phyloP scores from a whole-genome alignment of 2,329 filamentous ascomycete genomes.

The Fusarium sp. region DNA sequence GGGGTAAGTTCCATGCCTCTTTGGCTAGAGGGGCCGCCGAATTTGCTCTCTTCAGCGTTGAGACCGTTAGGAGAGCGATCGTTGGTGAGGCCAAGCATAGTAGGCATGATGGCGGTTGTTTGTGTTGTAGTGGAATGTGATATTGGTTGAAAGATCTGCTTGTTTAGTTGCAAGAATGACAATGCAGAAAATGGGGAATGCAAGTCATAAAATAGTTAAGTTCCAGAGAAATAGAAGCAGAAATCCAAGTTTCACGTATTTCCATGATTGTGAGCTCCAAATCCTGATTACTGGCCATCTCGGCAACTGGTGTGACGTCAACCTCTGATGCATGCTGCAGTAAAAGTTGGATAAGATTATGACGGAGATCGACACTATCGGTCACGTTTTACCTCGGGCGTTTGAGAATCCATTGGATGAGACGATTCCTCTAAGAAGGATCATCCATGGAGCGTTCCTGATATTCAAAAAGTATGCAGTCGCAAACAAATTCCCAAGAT shows the following conservation, averaged over 20 bases:
- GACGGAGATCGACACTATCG: constrained; percentile 40
- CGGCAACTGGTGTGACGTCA: constrained; percentile 43
- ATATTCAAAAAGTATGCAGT: neutral
- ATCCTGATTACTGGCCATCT: constrained; percentile 45
- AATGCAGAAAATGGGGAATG: constrained; percentile 4
- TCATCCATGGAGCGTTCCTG: constrained; percentile 10
- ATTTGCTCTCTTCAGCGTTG: constrained; percentile 28
- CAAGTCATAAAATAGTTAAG: constrained; percentile 17
- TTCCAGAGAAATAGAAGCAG: neutral
- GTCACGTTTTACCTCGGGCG: constrained; percentile 17
- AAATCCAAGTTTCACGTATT: constrained; percentile 28
- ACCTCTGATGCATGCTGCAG: constrained; percentile 23
- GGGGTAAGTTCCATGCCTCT: constrained; percentile 37
- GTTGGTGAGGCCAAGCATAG: constrained; percentile 45
- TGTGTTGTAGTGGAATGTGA: neutral
- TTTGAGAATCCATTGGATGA: constrained; percentile 9
- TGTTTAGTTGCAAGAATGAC: constrained; percentile 1
- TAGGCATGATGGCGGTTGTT: constrained; percentile 39
- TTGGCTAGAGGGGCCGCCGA: constrained; percentile 14
- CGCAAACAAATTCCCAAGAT: neutral
- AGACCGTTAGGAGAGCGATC: constrained; percentile 42
- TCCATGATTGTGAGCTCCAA: constrained; percentile 39
- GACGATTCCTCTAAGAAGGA: neutral
- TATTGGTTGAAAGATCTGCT: constrained; percentile 2
- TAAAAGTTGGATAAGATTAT: constrained; percentile 37